These are phyloP conservation scores for Endothia cerciana DNA, from an alignment of 2,329 filamentous ascomycete genomes.

Conservation along the genomic window DNA sequence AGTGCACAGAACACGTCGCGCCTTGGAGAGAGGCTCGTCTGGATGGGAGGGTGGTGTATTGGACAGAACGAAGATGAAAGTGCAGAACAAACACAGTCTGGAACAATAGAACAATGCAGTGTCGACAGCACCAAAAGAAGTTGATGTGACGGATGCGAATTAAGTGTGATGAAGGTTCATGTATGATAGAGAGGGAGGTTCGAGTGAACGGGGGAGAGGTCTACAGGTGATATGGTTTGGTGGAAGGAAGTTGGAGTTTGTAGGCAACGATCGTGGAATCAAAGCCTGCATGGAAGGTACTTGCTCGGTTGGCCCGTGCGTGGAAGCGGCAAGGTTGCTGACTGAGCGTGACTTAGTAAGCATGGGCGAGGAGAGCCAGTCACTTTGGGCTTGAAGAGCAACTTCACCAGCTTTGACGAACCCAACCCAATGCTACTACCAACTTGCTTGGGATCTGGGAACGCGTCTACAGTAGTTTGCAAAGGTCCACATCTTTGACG, in stretches of 20 bases:
- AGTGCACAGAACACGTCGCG: slow-evolving; percentile 10
- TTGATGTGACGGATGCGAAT: not conserved
- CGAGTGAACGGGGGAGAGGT: not conserved
- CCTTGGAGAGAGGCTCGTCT: not conserved
- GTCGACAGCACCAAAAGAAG: not conserved
- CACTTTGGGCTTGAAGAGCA: not conserved
- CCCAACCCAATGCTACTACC: not conserved
- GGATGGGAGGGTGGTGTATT: not conserved
- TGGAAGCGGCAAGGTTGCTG: not conserved
- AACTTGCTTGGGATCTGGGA: not conserved
- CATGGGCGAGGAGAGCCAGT: not conserved
- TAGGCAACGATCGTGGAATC: slow-evolving; percentile 14
- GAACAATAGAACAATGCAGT: not conserved
- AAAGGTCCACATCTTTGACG: not conserved
- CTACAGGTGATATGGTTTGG: not conserved
- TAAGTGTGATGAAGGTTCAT: not conserved
- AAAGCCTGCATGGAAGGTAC: slow-evolving; percentile 14
- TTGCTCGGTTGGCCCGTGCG: slow-evolving; percentile 13
- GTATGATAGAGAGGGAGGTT: not conserved
- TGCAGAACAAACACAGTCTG: not conserved
- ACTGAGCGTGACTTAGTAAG: not conserved
- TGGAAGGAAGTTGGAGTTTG: slow-evolving; percentile 3
- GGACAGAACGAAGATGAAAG: not conserved
- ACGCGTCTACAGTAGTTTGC: not conserved
- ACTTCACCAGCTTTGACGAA: not conserved